A percentile compares a stretch with the other conserved stretches of the same genome.
Conservation (phyloP, 2,329 filamentous ascomycete species). For the Sarocladiaceae sp. region DNA sequence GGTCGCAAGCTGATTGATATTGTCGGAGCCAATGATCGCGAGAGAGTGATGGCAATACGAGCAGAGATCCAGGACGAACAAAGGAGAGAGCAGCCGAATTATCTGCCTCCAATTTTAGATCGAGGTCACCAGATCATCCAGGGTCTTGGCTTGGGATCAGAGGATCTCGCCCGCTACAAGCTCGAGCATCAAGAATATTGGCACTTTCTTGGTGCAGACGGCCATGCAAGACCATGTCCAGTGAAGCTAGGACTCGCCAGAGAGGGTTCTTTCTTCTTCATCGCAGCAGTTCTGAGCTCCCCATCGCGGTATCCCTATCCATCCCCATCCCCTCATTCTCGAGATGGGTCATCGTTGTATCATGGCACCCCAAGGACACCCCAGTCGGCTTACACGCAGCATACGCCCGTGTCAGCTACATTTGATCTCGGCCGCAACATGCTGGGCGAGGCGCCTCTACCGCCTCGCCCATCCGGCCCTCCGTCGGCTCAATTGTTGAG, state of each 20-base stretch:
- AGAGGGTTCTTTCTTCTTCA: conserved; percentile 58
- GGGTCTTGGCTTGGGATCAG: conserved; percentile 47
- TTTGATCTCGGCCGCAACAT: conserved; percentile 43
- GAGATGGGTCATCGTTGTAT: conserved; percentile 37
- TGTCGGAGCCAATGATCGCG: conserved; percentile 46
- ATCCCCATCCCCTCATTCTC: conserved; percentile 39
- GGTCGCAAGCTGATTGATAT: conserved; percentile 51
- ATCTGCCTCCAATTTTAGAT: conserved; percentile 59
- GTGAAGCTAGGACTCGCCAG: conserved; percentile 55
- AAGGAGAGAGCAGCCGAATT: conserved; percentile 53
- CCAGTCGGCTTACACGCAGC: conserved; percentile 34
- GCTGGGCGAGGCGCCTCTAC: conserved; percentile 29
- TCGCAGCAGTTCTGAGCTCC: conserved; percentile 45
- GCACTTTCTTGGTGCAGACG: conserved; percentile 48
- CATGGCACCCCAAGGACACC: conserved; percentile 28
- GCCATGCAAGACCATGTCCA: conserved; percentile 44
- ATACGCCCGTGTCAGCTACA: conserved; percentile 40
- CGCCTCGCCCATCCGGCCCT: conserved; percentile 21
- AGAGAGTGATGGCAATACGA: conserved; percentile 47
- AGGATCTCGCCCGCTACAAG: conserved; percentile 48
- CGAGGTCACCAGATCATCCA: conserved; percentile 53
- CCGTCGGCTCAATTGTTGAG: background rate
- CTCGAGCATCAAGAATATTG: conserved; percentile 52
- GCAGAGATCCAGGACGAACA: conserved; percentile 54
- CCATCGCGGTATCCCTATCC: conserved; percentile 36